Conservation (phyloP, 2,329 filamentous ascomycete species). For the Ceratocystis papillata region DNA sequence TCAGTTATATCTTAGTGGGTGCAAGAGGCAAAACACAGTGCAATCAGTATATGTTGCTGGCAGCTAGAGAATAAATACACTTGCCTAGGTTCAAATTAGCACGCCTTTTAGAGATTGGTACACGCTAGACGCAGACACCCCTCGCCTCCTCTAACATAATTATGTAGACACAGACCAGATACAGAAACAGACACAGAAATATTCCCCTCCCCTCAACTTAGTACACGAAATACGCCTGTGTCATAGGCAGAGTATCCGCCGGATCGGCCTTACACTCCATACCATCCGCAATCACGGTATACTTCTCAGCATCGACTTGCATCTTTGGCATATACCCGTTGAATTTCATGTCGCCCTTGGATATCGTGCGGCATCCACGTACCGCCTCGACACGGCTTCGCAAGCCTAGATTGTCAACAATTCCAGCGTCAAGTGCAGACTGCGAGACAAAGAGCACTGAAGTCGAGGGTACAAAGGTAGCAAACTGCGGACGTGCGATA, state of each 20-base stretch:
- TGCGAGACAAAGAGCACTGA: slow-evolving; percentile 77
- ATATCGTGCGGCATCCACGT: slow-evolving; percentile 59
- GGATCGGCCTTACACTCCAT: slow-evolving; percentile 63
- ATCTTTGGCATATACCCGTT: slow-evolving; percentile 77
- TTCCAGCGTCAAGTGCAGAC: slow-evolving; percentile 55
- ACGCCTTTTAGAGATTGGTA: not conserved
- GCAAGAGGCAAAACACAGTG: not conserved
- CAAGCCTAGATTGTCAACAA: slow-evolving; percentile 60
- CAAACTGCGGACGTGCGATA: slow-evolving; percentile 78
- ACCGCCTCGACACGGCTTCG: slow-evolving; percentile 73
- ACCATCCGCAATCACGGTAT: slow-evolving; percentile 78
- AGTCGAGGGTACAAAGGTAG: slow-evolving; percentile 56
- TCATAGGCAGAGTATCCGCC: slow-evolving; percentile 58
- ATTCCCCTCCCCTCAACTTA: slow-evolving; percentile 32
- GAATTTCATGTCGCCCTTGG: slow-evolving; percentile 83
- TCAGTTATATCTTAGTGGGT: not conserved
- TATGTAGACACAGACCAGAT: not conserved
- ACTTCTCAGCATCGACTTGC: slow-evolving; percentile 84
- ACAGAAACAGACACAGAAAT: not conserved
- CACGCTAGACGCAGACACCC: not conserved
- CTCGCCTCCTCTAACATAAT: not conserved
- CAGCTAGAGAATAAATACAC: not conserved
- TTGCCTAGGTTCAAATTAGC: not conserved
- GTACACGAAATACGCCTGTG: slow-evolving; percentile 68
- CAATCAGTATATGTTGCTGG: not conserved